Evolutionary conservation across 1,284 basidiomycete species (phyloP).

Genomic region (Irpex rosettiformis): DNA sequence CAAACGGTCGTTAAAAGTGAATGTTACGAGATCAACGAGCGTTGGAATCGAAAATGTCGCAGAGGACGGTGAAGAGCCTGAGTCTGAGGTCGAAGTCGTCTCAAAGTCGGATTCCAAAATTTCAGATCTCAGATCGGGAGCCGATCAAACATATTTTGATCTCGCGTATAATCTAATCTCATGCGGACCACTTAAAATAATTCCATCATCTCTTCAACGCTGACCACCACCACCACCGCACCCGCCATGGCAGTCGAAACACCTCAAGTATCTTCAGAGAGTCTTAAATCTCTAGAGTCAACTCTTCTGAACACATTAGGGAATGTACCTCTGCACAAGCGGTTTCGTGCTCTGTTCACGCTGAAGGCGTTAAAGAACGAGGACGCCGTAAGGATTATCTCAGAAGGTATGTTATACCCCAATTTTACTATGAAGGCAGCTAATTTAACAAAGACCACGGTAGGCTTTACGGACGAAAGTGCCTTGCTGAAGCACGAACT

Average conservation of each 20-base stretch:
- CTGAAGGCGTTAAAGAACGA: constrained; percentile 85
- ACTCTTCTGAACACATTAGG: constrained; percentile 77
- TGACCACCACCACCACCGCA: background rate
- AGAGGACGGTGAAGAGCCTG: background rate
- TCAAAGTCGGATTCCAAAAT: constrained; percentile 13
- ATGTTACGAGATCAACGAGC: background rate
- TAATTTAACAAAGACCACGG: background rate
- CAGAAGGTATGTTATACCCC: constrained; percentile 54
- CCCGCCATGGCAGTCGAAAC: constrained; percentile 28
- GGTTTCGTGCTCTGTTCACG: constrained; percentile 93
- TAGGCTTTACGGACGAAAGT: constrained; percentile 86
- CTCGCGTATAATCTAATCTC: background rate
- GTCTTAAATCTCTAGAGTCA: constrained; percentile 50
- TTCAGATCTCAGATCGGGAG: constrained; percentile 10
- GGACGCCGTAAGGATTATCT: constrained; percentile 81
- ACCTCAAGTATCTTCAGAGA: constrained; percentile 18
- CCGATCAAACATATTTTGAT: background rate
- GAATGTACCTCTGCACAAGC: constrained; percentile 77
- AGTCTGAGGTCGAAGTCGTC: background rate
- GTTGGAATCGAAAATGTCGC: background rate
- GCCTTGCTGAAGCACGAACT: constrained; percentile 96
- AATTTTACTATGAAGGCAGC: background rate
- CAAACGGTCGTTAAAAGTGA: background rate
- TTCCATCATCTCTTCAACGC: constrained; percentile 5
- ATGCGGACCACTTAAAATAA: background rate